These are phyloP conservation scores for Penicillium sp. DNA, from an alignment of 2,329 filamentous ascomycete species.

Conservation along the genomic window DNA sequence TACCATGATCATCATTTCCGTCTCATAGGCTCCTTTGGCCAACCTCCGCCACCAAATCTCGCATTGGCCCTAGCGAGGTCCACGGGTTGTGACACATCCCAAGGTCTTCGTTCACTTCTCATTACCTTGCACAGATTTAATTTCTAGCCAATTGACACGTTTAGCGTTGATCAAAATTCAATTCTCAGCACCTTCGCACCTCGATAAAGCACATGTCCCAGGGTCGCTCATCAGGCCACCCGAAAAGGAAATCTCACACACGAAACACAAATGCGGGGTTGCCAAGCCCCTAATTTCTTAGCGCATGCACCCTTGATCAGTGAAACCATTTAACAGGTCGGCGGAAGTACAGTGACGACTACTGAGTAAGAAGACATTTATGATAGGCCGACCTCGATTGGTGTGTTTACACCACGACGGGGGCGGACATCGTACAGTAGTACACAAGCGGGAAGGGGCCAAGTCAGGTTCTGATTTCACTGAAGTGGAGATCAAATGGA, in stretches of 20 bases:
- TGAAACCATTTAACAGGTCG: conserved; percentile 14
- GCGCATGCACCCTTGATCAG: conserved; percentile 11
- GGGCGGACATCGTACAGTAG: background rate
- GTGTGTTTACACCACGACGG: background rate
- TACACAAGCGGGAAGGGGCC: background rate
- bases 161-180: too few relatives aligned
- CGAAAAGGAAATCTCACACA: background rate
- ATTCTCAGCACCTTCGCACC: too few relatives aligned
- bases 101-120: too few relatives aligned
- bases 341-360: conserved; percentile 14
- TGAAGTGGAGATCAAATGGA: conserved; percentile 1
- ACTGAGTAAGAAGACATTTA: conserved; percentile 5
- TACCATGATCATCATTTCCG: too few relatives aligned
- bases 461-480: conserved; percentile 1
- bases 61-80: too few relatives aligned
- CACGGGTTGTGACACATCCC: too few relatives aligned
- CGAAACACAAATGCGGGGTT: conserved; percentile 18
- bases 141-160: too few relatives aligned
- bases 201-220: too few relatives aligned
- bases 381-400: conserved; percentile 16
- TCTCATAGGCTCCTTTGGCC: too few relatives aligned
- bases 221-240: background rate
- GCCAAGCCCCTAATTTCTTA: conserved; percentile 13
- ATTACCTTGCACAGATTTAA: too few relatives aligned
- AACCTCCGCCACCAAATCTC: too few relatives aligned